Conservation (phyloP, 2,329 filamentous ascomycete species). For the Dothistroma pini region DNA sequence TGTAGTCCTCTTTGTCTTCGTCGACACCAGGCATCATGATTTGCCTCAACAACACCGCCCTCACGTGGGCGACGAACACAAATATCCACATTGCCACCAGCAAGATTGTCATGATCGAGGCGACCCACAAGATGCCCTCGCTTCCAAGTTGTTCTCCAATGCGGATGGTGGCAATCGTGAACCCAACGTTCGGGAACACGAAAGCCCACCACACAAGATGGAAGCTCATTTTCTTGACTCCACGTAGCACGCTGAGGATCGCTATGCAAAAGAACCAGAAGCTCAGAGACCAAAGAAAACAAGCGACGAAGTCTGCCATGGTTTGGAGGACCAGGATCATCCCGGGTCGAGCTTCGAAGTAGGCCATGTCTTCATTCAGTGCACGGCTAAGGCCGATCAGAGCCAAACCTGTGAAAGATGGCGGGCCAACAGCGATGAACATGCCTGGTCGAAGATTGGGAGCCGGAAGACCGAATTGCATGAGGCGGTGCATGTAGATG, state of each 20-base stretch:
- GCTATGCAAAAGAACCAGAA: constrained; percentile 45
- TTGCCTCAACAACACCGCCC: constrained; percentile 49
- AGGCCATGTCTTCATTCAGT: constrained; percentile 20
- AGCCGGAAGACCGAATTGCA: constrained; percentile 43
- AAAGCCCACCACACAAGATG: constrained; percentile 57
- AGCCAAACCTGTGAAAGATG: constrained; percentile 27
- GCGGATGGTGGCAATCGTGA: constrained; percentile 57
- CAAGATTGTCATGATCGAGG: constrained; percentile 54
- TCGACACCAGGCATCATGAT: constrained; percentile 59
- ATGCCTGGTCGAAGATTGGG: constrained; percentile 43
- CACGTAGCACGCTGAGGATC: constrained; percentile 18
- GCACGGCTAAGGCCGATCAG: constrained; percentile 26
- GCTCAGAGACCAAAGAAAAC: constrained; percentile 49
- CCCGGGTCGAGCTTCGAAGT: constrained; percentile 23
- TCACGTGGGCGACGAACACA: constrained; percentile 46
- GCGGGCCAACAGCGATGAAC: constrained; percentile 52
- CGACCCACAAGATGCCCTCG: constrained; percentile 50
- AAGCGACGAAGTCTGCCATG: constrained; percentile 30
- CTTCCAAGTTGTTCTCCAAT: constrained; percentile 52
- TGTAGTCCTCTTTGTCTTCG: constrained; percentile 49
- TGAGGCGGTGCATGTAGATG: constrained; percentile 40
- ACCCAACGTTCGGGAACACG: constrained; percentile 64
- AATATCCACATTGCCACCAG: constrained; percentile 55
- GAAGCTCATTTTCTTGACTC: constrained; percentile 34
- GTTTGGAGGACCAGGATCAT: constrained; percentile 23